Evolutionary conservation across 768 basidiomycete species (phyloP).

Genomic region (Serendipita sp.): DNA sequence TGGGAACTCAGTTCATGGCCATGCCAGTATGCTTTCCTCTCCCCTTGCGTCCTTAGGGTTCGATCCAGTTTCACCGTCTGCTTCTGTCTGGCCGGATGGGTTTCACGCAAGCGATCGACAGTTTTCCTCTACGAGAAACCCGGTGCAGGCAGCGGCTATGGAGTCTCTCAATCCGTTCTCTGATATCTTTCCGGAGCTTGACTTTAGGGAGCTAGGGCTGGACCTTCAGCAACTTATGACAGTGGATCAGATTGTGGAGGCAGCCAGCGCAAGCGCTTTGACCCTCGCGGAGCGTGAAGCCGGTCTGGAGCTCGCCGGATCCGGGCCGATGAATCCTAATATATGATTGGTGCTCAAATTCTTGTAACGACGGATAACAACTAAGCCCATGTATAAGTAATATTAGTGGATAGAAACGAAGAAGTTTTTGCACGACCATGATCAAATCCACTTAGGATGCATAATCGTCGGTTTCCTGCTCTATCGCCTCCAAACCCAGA

Average conservation of each 20-base stretch:
- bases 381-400: too few relatives aligned
- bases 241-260: neutral
- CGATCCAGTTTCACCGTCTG: neutral
- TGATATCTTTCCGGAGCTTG: neutral
- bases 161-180: neutral
- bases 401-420: too few relatives aligned
- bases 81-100: neutral
- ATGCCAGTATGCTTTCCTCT: neutral
- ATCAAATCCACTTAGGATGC: neutral
- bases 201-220: neutral
- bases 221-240: neutral
- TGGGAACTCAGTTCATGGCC: neutral
- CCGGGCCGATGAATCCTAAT: too few relatives aligned
- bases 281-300: neutral
- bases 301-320: neutral
- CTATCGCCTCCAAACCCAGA: slow-evolving; percentile 44
- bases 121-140: too few relatives aligned
- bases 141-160: too few relatives aligned
- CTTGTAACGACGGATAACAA: too few relatives aligned
- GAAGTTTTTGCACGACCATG: too few relatives aligned
- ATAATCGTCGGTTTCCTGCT: neutral
- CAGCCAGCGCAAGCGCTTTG: neutral
- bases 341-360: too few relatives aligned
- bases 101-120: neutral
- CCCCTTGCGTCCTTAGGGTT: neutral